Conservation (phyloP, 371 early-diverging fungal species). For the Umbelopsis sp. region DNA sequence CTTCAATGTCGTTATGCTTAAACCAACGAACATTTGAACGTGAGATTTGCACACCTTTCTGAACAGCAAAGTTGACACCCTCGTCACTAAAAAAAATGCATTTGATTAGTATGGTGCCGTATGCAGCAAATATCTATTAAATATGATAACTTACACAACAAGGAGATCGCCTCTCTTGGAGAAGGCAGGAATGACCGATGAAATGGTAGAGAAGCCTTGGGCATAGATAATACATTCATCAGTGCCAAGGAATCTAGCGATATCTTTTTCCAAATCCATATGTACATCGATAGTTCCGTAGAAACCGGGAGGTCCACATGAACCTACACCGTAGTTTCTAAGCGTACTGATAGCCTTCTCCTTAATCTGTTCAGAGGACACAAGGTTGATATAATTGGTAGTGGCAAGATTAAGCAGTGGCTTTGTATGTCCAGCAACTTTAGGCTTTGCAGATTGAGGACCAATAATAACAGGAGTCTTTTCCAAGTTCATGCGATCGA, state of each 20-base stretch:
- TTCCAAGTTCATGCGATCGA: slow-evolving; percentile 79
- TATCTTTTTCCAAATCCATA: slow-evolving; percentile 90
- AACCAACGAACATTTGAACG: slow-evolving; percentile 87
- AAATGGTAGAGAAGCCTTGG: slow-evolving; percentile 95
- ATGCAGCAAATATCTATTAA: too few species aligned
- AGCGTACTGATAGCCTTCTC: slow-evolving; percentile 89
- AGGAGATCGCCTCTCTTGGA: slow-evolving; percentile 97
- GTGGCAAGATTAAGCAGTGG: slow-evolving; percentile 84
- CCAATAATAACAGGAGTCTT: slow-evolving; percentile 79
- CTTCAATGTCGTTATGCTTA: slow-evolving; percentile 95
- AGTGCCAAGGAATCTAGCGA: slow-evolving; percentile 89
- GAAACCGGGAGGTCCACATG: slow-evolving; percentile 99
- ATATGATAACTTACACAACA: slow-evolving; percentile 64
- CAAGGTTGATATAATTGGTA: slow-evolving; percentile 86
- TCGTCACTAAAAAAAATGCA: slow-evolving; percentile 68
- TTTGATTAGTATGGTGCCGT: neutral
- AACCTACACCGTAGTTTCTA: slow-evolving; percentile 97
- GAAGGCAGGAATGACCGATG: slow-evolving; percentile 97
- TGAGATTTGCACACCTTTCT: slow-evolving; percentile 91
- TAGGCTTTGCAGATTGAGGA: slow-evolving; percentile 61
- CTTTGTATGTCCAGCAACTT: slow-evolving; percentile 54
- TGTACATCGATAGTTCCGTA: slow-evolving; percentile 99
- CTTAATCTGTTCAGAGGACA: slow-evolving; percentile 76
- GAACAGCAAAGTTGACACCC: slow-evolving; percentile 85
- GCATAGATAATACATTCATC: slow-evolving; percentile 97